Base-by-base conservation (phyloP, 2,329 filamentous ascomycete species). In the Aureobasidium namibiae region DNA sequence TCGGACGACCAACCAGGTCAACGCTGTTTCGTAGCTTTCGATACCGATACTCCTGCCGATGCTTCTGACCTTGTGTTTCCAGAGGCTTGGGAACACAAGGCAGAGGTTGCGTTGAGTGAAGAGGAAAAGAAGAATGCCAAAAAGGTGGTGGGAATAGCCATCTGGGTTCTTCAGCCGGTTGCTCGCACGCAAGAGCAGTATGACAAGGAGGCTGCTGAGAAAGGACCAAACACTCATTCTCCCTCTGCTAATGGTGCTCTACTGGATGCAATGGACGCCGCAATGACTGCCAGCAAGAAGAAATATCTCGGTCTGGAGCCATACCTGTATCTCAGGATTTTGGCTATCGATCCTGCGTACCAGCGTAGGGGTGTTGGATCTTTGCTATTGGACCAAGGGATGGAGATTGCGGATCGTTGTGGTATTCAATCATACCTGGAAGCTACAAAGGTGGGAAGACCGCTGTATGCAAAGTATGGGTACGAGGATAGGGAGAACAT, bases 391-490 rank as follows among this genome's bases (percentile, higher is more conserved):
- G 62, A 73, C 18, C 73, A 71, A 70, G 76, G 75, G 0, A 34
- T 74, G 13, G 61, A 69, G 31, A 68, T 71, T 56, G 76, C 74
- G 33, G 75, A 78, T 63, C 61, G 67, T 46, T 63, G 72, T 49
- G 70, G 71, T 0, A 38, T 76, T 49, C 65, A 67, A 14, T 66
- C 65, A 2, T 78, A 75, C 65, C 53, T 78, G 34, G 74, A 76
- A 62, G 68, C 71, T 7, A 73, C 68, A n/a, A 63, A 67, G 24
- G 63, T 65, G 49, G 76, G 72, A 0, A 66, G 68, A 57, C 66
- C 66, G 10, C 60, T 78, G 21, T 78, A 79, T 61, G 70, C 70
- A 63, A 67, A 65, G 57, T 71, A 64, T 63, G 54, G 54, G 9
- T 68, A 67, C 34, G 69, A 71, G 63, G 66, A 64, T 48, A 65